Conservation (phyloP, 2,329 filamentous ascomycete genomes). For the Diaporthe caulivora region DNA sequence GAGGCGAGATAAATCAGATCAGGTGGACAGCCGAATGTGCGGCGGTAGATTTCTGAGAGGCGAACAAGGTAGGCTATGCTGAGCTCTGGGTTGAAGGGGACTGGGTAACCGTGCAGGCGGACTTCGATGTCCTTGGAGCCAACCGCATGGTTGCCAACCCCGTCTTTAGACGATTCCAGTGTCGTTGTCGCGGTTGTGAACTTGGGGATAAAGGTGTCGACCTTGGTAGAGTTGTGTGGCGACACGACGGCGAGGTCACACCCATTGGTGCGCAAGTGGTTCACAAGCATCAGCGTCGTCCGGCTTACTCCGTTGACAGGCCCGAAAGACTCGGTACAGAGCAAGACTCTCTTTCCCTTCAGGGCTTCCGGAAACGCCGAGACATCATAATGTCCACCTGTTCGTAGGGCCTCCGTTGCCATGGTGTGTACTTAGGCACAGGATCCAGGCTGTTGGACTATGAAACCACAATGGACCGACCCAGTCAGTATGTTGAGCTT, state of each 20-base stretch:
- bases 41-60: conserved; percentile 70
- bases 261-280: conserved; percentile 74
- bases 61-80: conserved; percentile 78
- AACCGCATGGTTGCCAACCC: not conserved
- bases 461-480: not conserved
- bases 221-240: conserved; percentile 67
- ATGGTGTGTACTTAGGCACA: not conserved
- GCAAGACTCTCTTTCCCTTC: conserved; percentile 71
- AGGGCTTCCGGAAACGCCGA: conserved; percentile 62
- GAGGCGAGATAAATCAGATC: conserved; percentile 79
- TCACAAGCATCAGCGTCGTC: conserved; percentile 77
- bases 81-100: conserved; percentile 79
- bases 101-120: conserved; percentile 72
- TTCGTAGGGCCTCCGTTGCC: not conserved
- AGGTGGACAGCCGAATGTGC: conserved; percentile 69
- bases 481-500: not conserved
- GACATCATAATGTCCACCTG: conserved; percentile 51
- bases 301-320: conserved; percentile 81
- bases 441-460: not conserved
- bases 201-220: conserved; percentile 64
- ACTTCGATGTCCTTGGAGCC: conserved; percentile 59
- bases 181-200: not conserved
- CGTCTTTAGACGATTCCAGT: not conserved
- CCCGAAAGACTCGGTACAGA: conserved; percentile 79
- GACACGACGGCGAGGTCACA: conserved; percentile 76